A percentile compares a stretch with the other conserved stretches of the same genome.
These are phyloP conservation scores for Colletotrichum tabaci DNA, from an alignment of 2,329 filamentous ascomycete species.

Conservation along the genomic window DNA sequence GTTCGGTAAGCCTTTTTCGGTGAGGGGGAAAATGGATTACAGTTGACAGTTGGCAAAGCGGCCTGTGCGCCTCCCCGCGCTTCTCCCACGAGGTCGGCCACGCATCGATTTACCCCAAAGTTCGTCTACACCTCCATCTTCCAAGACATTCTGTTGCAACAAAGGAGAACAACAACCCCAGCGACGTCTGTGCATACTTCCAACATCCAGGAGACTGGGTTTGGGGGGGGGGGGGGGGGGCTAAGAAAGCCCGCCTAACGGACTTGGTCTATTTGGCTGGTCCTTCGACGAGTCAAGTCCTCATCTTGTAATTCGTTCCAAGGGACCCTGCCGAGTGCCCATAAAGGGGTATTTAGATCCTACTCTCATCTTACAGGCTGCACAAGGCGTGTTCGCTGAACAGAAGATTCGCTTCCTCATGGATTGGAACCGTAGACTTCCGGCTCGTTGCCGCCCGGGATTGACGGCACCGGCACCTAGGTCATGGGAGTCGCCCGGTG, in stretches of 20 bases:
- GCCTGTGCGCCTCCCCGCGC: conserved; percentile 15
- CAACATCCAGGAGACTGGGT: background rate
- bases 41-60: background rate
- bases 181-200: background rate
- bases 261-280: background rate
- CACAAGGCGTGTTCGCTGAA: background rate
- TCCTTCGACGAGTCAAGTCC: background rate
- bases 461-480: background rate
- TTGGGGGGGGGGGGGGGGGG: too few species aligned
- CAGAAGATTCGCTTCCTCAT: background rate
- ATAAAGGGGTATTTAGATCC: background rate
- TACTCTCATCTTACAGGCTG: background rate
- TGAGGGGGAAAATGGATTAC: conserved; percentile 5
- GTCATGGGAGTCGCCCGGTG: background rate
- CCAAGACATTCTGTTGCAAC: conserved; percentile 4
- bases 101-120: conserved; percentile 1
- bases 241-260: background rate
- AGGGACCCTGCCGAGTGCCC: background rate
- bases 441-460: background rate
- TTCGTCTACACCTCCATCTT: conserved; percentile 2
- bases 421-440: too few species aligned
- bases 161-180: background rate
- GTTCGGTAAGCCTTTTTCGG: conserved; percentile 9
- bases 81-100: background rate
- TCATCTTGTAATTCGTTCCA: background rate